Base-by-base conservation (phyloP, 2,329 filamentous ascomycete genomes). In the Dactylellina drechsleri region DNA sequence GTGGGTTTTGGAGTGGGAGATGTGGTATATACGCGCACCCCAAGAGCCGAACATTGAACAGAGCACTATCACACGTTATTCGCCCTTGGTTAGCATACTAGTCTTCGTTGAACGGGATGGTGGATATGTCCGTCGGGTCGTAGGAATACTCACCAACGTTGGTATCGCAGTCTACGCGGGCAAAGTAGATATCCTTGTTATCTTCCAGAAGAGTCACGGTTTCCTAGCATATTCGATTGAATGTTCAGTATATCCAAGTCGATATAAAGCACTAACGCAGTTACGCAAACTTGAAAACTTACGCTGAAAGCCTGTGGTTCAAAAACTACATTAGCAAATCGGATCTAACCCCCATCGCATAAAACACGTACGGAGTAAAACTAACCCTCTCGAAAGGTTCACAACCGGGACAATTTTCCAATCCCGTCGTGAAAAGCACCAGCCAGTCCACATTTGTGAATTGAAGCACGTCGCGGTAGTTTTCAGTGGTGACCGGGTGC, bases 391-490 rank as follows among this genome's bases (percentile, higher is more conserved):
- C 70, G 18, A 67, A 74, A 52, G 67, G 18, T 20, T 50, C 52
- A 47, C 70, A 74, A 6, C 70, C 70, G 4, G 70, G 70, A 67
- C 70, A 74, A 28, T 28, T 74, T 20, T 74, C 70, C n/a, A 41
- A 10, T 1, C 62, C 57, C 4, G 70, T 74, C 4, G 70, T 67
- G 18, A 66, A 74, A 54, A 67, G 23, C 41, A 67, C 41, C 57
- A 74, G 53, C 62, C 62, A 74, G 8, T 74, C 70, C 8, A 67
- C 40, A 36, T 74, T 58, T 4, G 65, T 67, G 43, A 52, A n/a
- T 57, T 67, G 49, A 8, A 74, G 31, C 43, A 67, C 10, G 1
- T 61, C 31, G 1, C 58, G 50, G 28, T 52, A 66, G 52, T 67
- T 67, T 10, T 43, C 23, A 10, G 4, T 52, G 15, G 47, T 57